Conservation (phyloP, 2,329 filamentous ascomycete species). For the Fusarium globosum region DNA sequence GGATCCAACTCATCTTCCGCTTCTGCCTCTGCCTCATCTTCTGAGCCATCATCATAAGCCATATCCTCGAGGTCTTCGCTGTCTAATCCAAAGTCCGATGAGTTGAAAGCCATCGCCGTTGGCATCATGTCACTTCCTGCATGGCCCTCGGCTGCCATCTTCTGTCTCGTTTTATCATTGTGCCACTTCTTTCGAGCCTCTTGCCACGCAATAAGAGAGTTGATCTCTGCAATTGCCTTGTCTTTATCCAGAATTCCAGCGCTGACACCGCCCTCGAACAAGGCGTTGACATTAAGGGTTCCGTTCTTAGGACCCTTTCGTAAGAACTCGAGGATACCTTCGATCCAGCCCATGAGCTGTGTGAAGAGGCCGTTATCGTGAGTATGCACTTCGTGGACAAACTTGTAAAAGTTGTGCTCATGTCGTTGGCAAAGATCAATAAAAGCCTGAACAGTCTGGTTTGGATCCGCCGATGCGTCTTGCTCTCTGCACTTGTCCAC, state of each 20-base stretch:
- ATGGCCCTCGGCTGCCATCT: conserved; percentile 89
- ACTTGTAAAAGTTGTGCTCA: conserved; percentile 98
- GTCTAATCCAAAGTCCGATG: conserved; percentile 90
- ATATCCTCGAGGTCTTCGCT: conserved; percentile 88
- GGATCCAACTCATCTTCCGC: conserved; percentile 85
- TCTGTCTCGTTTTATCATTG: conserved; percentile 95
- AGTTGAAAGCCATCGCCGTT: conserved; percentile 73
- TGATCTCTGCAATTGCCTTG: conserved; percentile 81
- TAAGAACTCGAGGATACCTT: conserved; percentile 93
- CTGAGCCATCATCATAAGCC: conserved; percentile 77
- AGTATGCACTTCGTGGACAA: conserved; percentile 96
- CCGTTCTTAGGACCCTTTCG: conserved; percentile 86
- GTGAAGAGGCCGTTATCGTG: conserved; percentile 98
- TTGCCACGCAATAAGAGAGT: conserved; percentile 91
- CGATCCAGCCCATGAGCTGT: conserved; percentile 96
- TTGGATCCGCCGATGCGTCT: conserved; percentile 93
- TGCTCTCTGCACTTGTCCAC: conserved; percentile 74
- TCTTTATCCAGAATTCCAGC: conserved; percentile 75
- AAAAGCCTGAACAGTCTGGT: conserved; percentile 97
- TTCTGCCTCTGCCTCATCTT: conserved; percentile 76
- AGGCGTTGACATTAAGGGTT: conserved; percentile 91
- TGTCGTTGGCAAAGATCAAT: conserved; percentile 96
- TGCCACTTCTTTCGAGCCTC: conserved; percentile 98
- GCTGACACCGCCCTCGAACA: conserved; percentile 84
- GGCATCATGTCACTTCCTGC: conserved; percentile 60